Conservation (phyloP, 148 eudicot species). For the Cornus suecica region DNA sequence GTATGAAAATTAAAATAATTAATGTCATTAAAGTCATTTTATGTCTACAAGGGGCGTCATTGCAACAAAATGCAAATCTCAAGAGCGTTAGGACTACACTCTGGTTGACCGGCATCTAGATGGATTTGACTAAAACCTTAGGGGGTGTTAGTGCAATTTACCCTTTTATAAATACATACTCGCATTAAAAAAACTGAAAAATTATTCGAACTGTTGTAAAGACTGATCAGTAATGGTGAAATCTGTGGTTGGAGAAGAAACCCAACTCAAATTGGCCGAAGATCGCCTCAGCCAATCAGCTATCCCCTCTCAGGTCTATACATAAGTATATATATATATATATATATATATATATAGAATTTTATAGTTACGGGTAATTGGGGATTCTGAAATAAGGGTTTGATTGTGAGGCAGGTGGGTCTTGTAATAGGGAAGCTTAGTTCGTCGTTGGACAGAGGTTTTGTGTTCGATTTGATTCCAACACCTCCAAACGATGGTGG, state of each 20-base stretch:
- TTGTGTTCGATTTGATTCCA: constrained; percentile 71
- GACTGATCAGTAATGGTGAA: constrained; percentile 60
- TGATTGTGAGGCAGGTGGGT: constrained; percentile 52
- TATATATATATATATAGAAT: not conserved
- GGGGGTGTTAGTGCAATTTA: too few relatives aligned
- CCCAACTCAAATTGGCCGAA: constrained; percentile 56
- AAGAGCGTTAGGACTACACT: too few relatives aligned
- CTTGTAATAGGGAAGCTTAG: constrained; percentile 78
- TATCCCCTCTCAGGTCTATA: constrained; percentile 45
- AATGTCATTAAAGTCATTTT: too few relatives aligned
- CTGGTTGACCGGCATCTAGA: too few relatives aligned
- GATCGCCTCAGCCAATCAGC: constrained; percentile 59
- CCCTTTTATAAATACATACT: too few relatives aligned
- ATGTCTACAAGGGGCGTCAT: too few relatives aligned
- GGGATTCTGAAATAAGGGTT: not conserved
- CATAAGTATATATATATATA: not conserved
- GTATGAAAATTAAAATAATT: too few relatives aligned
- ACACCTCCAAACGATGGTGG: constrained; percentile 81
- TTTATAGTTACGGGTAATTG: not conserved
- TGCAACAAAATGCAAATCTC: too few relatives aligned
- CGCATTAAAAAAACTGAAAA: too few relatives aligned
- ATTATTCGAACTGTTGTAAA: too few relatives aligned
- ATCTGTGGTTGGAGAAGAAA: constrained; percentile 80
- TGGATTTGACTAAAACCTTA: too few relatives aligned
- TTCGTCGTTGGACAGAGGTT: constrained; percentile 58